Evolutionary conservation across 1,284 basidiomycete species (phyloP), one percentile per base, ranked within the genome.

Genomic region (Ceratobasidium sp.): DNA sequence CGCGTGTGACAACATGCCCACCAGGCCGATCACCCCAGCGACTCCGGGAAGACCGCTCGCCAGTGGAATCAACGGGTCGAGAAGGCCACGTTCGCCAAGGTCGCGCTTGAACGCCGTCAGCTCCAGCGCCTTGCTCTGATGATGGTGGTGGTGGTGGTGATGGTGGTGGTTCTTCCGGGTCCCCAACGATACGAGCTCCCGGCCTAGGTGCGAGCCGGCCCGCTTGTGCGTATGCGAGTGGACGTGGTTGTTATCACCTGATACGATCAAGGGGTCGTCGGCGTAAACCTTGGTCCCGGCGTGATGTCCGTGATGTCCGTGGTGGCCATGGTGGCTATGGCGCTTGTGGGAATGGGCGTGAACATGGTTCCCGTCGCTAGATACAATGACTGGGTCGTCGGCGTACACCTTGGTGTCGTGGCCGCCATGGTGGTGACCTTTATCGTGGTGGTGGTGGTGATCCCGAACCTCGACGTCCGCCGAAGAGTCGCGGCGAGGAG

Each of bases 371-470:
- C 43, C 31, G 43, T 61, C 54, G 14, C 68, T 56, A n/a, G 39
- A 53, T 27, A 71, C 68, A 56, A 71, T 59, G 14, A 71, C 53
- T 11, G 68, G 54, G 24, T 71, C 56, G 43, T 71, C 68, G 14
- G 68, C 37, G 56, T 59, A 61, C 2, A 71, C 43, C 56, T 71
- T 71, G 24, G 68, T 71, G 7, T 29, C 68, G 31, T 71, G 68
- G 31, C 34, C 48, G 31, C 37, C 29, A 24, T 43, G 39, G 37
- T 71, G 68, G 41, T 56, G 46, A 13, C 37, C 29, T 9, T 59
- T 37, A 27, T 63, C 22, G 22, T 63, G 65, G 41, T 69, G 65
- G 39, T 69, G 51, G 27, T 46, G 65, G 24, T 59, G 68, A 41
- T 34, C 27, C 29, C 41, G 68, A 61, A 27, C 7, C 22, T 61